Evolutionary conservation across 441 rosid species (phyloP).

Genomic region (California macrophylla): DNA sequence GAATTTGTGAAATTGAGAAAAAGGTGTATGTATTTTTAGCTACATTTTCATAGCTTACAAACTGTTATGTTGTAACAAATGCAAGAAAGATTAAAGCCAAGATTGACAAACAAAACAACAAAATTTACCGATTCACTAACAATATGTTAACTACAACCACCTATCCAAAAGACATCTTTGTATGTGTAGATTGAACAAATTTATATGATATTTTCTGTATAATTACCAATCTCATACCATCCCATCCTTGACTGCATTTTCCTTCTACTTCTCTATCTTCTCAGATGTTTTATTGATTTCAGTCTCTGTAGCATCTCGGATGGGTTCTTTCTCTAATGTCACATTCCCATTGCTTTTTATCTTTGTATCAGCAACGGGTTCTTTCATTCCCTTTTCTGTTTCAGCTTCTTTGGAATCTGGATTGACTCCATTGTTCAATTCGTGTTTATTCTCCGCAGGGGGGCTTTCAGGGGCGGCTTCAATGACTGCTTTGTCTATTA

Average conservation of each 20-base stretch:
- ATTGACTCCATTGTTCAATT: not conserved
- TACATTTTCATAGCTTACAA: no score
- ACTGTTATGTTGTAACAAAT: no score
- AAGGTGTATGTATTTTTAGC: no score
- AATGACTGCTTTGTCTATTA: conserved; percentile 1
- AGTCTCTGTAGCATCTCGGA: not conserved
- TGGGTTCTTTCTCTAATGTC: conserved; percentile 8
- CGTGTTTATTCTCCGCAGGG: not conserved
- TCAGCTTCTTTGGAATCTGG: not conserved
- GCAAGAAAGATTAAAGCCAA: no score
- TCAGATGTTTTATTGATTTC: not conserved
- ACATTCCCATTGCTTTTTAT: not conserved
- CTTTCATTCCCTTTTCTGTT: conserved; percentile 11
- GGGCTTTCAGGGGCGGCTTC: conserved; percentile 11
- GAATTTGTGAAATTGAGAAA: no score
- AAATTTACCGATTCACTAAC: no score
- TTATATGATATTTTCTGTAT: no score
- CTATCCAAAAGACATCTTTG: no score
- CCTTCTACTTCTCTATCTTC: not conserved
- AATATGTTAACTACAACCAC: no score
- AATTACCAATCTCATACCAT: no score
- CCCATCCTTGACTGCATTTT: not conserved
- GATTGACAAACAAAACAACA: no score
- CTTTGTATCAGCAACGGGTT: not conserved
- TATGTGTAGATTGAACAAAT: no score